Percentiles rank a stretch among this genome's conserved stretches.
Conservation (phyloP, 2,329 filamentous ascomycete genomes). For the Westerdykella ornata region DNA sequence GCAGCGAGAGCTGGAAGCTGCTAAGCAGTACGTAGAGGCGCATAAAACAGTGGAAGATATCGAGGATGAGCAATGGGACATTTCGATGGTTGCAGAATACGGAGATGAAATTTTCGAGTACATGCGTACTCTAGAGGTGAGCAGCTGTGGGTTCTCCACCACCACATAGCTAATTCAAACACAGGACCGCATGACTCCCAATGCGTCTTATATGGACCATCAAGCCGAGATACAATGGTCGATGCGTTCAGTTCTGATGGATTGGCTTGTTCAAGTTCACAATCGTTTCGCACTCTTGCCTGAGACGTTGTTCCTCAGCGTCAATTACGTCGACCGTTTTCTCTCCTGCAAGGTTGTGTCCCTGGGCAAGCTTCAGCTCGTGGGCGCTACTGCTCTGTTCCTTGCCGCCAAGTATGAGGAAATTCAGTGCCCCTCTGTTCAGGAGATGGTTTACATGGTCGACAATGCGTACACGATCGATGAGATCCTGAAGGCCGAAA, state of each 20-base stretch:
- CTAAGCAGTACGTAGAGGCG: conserved; percentile 59
- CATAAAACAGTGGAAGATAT: conserved; percentile 65
- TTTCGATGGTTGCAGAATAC: conserved; percentile 97
- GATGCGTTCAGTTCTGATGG: conserved; percentile 94
- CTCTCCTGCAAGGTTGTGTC: conserved; percentile 92
- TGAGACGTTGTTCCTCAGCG: conserved; percentile 87
- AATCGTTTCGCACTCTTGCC: conserved; percentile 83
- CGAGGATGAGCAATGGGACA: conserved; percentile 86
- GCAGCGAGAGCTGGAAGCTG: conserved; percentile 64
- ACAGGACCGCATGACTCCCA: conserved; percentile 72
- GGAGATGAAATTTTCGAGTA: conserved; percentile 92
- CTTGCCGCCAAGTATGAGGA: conserved; percentile 98
- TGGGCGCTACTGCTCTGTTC: conserved; percentile 91
- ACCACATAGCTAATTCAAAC: not conserved
- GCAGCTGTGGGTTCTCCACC: conserved; percentile 2
- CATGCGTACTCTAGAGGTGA: conserved; percentile 81
- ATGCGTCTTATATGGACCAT: conserved; percentile 91
- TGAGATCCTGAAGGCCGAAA: conserved; percentile 93
- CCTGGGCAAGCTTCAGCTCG: conserved; percentile 87
- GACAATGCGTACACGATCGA: conserved; percentile 82
- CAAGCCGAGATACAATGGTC: conserved; percentile 99
- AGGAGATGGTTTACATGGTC: conserved; percentile 98
- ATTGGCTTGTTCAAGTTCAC: conserved; percentile 97
- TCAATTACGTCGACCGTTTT: conserved; percentile 97
- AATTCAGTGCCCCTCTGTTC: conserved; percentile 92